phyloP scores from a whole-genome alignment of 352 stramenopile species.

The Pythium dissotocum region DNA sequence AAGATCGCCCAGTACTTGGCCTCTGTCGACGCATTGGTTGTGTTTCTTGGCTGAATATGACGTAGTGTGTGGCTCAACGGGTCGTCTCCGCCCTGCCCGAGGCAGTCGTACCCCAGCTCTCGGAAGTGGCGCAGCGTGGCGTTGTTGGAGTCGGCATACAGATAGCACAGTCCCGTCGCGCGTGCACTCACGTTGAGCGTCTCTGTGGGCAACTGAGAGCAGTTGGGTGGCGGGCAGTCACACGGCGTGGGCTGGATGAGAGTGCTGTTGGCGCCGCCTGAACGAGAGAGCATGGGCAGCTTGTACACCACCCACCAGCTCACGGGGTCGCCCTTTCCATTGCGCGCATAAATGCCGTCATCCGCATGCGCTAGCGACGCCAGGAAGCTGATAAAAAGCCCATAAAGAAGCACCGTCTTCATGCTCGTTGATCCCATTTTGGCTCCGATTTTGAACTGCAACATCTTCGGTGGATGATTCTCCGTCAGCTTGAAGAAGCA shows the following conservation, averaged over 20 bases:
- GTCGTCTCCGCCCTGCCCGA: conserved; percentile 76
- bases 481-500: not conserved
- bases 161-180: conserved; percentile 68
- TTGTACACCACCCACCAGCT: conserved; percentile 81
- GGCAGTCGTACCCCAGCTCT: conserved; percentile 67
- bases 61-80: conserved; percentile 73
- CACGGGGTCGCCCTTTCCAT: conserved; percentile 61
- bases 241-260: conserved; percentile 46
- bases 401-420: not conserved
- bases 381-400: conserved; percentile 1
- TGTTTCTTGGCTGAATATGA: conserved; percentile 31
- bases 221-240: conserved; percentile 61
- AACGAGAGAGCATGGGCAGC: conserved; percentile 42
- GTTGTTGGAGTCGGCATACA: conserved; percentile 66
- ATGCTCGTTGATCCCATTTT: not conserved
- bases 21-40: not conserved
- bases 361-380: not conserved
- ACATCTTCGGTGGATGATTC: not conserved
- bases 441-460: not conserved
- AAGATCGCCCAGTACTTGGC: conserved; percentile 70
- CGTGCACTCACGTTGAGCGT: conserved; percentile 35
- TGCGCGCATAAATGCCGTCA: conserved; percentile 35
- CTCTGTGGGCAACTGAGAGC: conserved; percentile 47
- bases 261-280: not conserved
- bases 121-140: conserved; percentile 65